phyloP scores from a whole-genome alignment of 1,284 basidiomycete genomes.

The Irpex sp. region DNA sequence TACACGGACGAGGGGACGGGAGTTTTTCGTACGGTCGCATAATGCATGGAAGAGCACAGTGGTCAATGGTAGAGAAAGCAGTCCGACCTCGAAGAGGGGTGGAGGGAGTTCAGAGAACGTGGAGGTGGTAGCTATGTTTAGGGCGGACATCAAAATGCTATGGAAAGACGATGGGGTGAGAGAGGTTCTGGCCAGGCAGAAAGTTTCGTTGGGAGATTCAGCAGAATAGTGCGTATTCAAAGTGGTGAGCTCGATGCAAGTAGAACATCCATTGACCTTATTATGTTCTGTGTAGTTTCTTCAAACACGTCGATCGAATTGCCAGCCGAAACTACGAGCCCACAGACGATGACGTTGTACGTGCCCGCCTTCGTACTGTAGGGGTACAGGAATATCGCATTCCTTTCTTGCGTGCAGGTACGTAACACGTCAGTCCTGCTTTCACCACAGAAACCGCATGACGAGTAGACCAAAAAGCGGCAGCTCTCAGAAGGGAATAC shows the following conservation, averaged over 20 bases:
- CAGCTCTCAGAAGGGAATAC: neutral
- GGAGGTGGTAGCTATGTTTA: constrained; percentile 54
- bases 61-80: constrained; percentile 9
- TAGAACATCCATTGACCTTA: neutral
- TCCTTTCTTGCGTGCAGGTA: constrained; percentile 4
- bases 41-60: constrained; percentile 20
- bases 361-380: constrained; percentile 53
- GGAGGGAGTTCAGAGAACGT: constrained; percentile 39
- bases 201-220: constrained; percentile 54
- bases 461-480: neutral
- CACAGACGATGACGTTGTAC: constrained; percentile 67
- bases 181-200: constrained; percentile 48
- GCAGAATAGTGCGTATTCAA: constrained; percentile 60
- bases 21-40: constrained; percentile 30
- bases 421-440: neutral
- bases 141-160: constrained; percentile 59
- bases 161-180: constrained; percentile 61
- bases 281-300: constrained; percentile 32
- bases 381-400: constrained; percentile 35
- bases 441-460: neutral
- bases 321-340: constrained; percentile 57
- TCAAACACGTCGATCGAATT: constrained; percentile 64
- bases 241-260: neutral
- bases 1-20: constrained; percentile 13
- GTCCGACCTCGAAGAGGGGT: neutral